Conservation (phyloP, 768 basidiomycete species). For the Macrolepiota dolichaula region DNA sequence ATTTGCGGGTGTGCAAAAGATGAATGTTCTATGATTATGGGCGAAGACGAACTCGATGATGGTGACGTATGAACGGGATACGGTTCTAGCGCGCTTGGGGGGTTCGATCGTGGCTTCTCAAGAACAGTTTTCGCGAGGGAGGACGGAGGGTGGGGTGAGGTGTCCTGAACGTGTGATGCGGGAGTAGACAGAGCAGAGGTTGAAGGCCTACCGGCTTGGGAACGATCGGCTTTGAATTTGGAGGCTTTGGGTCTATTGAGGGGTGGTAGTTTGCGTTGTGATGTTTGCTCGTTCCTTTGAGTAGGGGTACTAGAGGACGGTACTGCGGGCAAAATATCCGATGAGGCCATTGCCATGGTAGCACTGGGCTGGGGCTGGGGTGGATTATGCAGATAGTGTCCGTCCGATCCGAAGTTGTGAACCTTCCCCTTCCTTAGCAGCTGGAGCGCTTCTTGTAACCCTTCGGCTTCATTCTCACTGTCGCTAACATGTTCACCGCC, state of each 20-base stretch:
- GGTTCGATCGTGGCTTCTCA: neutral
- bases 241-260: slow-evolving; percentile 38
- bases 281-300: neutral
- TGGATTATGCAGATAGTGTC: slow-evolving; percentile 26
- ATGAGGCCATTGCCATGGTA: neutral
- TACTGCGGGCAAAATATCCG: neutral
- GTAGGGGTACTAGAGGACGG: neutral
- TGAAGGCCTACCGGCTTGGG: slow-evolving; percentile 25
- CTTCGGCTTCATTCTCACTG: slow-evolving; percentile 52
- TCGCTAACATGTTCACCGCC: slow-evolving; percentile 53
- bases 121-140: slow-evolving; percentile 3
- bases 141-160: slow-evolving; percentile 31
- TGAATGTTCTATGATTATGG: slow-evolving; percentile 19
- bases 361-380: slow-evolving; percentile 14
- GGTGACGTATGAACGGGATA: slow-evolving; percentile 7
- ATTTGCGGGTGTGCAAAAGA: slow-evolving; percentile 14
- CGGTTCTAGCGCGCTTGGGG: slow-evolving; percentile 1
- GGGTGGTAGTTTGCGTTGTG: slow-evolving; percentile 19
- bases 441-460: slow-evolving; percentile 46
- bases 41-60: slow-evolving; percentile 17
- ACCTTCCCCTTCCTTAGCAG: slow-evolving; percentile 48
- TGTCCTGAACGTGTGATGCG: slow-evolving; percentile 16
- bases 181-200: slow-evolving; percentile 8
- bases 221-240: slow-evolving; percentile 46
- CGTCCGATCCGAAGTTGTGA: slow-evolving; percentile 51